Base-by-base conservation (phyloP, 1,284 basidiomycete genomes). In the Leccinum fuscescens region DNA sequence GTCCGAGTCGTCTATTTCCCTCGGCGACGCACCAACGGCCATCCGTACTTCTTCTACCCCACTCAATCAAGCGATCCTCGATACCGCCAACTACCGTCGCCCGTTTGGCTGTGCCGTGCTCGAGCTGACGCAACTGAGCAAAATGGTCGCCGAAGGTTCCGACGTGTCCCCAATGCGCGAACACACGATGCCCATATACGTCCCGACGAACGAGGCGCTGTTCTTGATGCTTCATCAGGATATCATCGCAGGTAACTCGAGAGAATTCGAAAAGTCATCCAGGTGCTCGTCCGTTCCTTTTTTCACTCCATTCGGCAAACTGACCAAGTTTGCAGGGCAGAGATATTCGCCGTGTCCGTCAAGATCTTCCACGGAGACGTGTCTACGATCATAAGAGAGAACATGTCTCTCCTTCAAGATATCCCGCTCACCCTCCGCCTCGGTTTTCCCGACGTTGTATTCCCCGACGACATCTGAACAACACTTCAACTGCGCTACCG, bases 371-470 rank as follows among this genome's bases (percentile, higher is more conserved):
- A 92, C 55, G 96, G 96, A 33, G 87, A 94, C 61, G 82, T 86
- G 1, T 75, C 81, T 29, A 87, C 86, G 0, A 85, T 97, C 63
- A 81, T 93, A 14, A 85, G 85, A 55, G 93, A 96, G 73, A 93
- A 97, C 73, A 89, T 92, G 5, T 91, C 91, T 1, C 77, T 96
- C n/a, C 80, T 98, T 20, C 88, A 90, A 60, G 92, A 92, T 65
- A 85, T 86, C 5, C 90, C 94, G 0, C 82, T 89, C 42, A 95
- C 94, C 1, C 79, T 91, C 17, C 89, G 94, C 6, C 86, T 99
- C n/a, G 94, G 95, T 29, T 99, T 99, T 72, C 93, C 96, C 0
- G 96, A 98, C 68, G 94, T 97, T 2, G 95, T 97, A 8, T 95
- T 96, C 70, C 96, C 96, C 1, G 94, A 92, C 7, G 91, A 94